phyloP scores from a whole-genome alignment of 1,139 yeast genomes.

The Ashbya aceris region DNA sequence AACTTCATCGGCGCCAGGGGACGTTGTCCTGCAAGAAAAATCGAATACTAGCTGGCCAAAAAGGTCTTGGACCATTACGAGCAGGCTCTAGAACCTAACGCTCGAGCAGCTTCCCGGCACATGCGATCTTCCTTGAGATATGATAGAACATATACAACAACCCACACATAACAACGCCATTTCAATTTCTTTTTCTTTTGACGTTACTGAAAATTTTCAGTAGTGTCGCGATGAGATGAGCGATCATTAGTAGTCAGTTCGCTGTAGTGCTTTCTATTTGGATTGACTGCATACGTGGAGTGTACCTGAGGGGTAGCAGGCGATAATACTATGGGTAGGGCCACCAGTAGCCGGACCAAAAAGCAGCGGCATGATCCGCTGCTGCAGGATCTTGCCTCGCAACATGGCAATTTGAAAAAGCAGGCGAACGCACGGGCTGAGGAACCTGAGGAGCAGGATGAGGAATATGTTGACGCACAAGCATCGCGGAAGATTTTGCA shows the following conservation, averaged over 20 bases:
- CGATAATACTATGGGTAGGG: slow-evolving; percentile 50
- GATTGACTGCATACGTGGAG: too few species aligned
- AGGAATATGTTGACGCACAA: slow-evolving; percentile 67
- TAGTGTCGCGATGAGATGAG: slow-evolving; percentile 7
- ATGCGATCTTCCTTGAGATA: too few species aligned
- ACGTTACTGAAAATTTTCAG: slow-evolving; percentile 7
- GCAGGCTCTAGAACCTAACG: too few species aligned
- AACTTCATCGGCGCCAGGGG: too few species aligned
- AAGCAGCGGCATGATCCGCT: slow-evolving; percentile 67
- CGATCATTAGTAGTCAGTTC: neutral
- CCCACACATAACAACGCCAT: too few species aligned
- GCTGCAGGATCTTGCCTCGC: slow-evolving; percentile 62
- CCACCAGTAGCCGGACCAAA: slow-evolving; percentile 40
- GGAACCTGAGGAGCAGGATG: slow-evolving; percentile 41
- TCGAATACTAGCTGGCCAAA: too few species aligned
- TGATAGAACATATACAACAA: too few species aligned
- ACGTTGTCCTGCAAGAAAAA: too few species aligned
- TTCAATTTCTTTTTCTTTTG: neutral
- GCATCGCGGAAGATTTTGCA: slow-evolving; percentile 79
- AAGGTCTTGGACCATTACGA: too few species aligned
- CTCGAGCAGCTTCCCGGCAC: too few species aligned
- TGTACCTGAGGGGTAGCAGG: too few species aligned
- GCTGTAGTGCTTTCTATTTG: too few species aligned
- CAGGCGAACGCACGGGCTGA: slow-evolving; percentile 26
- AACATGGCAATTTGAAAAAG: slow-evolving; percentile 57